Evolutionary conservation across 2,329 filamentous ascomycete species (phyloP), one percentile per base, ranked within the genome.

Genomic region (Metarhizium rileyi): DNA sequence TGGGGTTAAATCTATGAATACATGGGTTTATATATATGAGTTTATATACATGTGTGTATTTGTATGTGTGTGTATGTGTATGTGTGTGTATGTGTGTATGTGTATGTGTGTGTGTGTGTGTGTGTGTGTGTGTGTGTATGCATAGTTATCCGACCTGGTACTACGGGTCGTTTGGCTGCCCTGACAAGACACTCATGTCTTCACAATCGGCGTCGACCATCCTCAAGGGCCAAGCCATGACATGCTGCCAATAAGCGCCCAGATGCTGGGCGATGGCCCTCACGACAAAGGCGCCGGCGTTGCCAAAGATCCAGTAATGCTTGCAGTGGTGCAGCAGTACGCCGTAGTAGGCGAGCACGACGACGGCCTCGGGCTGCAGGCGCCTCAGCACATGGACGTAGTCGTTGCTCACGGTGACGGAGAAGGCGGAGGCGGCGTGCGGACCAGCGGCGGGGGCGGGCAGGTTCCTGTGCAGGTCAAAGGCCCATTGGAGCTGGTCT

Each of bases 301-400:
- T 78, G 5, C 60, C 66, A 54, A 71, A 63, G 25, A 70, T 60
- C 71, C 72, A 75, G 33, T 62, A 58, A 4, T 57, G 52, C 8
- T 66, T 60, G 38, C 64, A 68, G 14, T 62, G 63, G 52, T 75
- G 69, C n/a, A 77, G 59, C 40, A 77, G 55, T 4, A 75, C 66
- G 10, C 72, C 73, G 51, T 75, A 76, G 54, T 77, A 69, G 5
- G 71, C 73, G 22, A 78, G 58, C 6, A 77, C 66, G 10, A 74
- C 61, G 23, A 78, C 59, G 7, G 70, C 70, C 44, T 70, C 69
- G 0, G 70, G 67, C 1, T 62, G 60, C n/a, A 63, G 56, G 26
- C 63, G 62, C 16, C 61, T 59, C 27, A 71, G 55, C 18, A 65
- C 56, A 7, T 68, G 62, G 38, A 68, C 57, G 44, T 64, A 72